Base-by-base conservation (phyloP, 1,284 basidiomycete genomes). In the Leccinum olivaceoglutinosum region DNA sequence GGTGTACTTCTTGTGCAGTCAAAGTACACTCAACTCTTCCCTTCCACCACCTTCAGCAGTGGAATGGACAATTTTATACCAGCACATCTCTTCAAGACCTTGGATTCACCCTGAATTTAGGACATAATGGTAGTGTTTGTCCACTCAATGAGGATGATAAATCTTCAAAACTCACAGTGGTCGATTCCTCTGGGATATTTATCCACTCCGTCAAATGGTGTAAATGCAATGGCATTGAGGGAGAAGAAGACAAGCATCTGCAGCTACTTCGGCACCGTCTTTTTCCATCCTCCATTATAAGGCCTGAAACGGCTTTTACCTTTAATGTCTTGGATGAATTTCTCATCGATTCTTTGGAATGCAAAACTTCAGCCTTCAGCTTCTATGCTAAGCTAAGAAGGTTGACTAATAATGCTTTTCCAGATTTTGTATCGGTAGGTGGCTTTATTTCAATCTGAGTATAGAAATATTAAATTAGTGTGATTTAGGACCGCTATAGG, bases 361-460 rank as follows among this genome's bases (percentile, higher is more conserved):
- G 70, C 46, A 76, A 77, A 51, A 74, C 68, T 12, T 71, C 72
- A 0, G 68, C 71, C 1, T 69, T 70, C 41, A 71, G 74, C 60
- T 75, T 72, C 63, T 68, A 70, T 49, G 25, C 60, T 2, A 70
- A 70, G 18, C 63, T 77, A 1, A 54, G 53, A 56, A 63, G 64
- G 14, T 32, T 72, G 0, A 76, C 71, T 0, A 66, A 73, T 60
- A 68, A 69, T 58, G 62, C 63, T 1, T 69, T 69, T 61, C 70
- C 68, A 8, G 55, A 74, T 8, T 54, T 63, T 5, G 60, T 71
- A 16, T 64, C 66, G 9, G 71, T 76, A 58, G 3, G n/a, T 51
- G n/a, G 49, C 21, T n/a, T 51, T 51, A 51, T 46, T 46, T 5
- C 16, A 46, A 11, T 49, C 16, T 5, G 9, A 18, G n/a, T 51